phyloP scores from a whole-genome alignment of 2,329 filamentous ascomycete species.

The Calonectria pseudoreteaudii region DNA sequence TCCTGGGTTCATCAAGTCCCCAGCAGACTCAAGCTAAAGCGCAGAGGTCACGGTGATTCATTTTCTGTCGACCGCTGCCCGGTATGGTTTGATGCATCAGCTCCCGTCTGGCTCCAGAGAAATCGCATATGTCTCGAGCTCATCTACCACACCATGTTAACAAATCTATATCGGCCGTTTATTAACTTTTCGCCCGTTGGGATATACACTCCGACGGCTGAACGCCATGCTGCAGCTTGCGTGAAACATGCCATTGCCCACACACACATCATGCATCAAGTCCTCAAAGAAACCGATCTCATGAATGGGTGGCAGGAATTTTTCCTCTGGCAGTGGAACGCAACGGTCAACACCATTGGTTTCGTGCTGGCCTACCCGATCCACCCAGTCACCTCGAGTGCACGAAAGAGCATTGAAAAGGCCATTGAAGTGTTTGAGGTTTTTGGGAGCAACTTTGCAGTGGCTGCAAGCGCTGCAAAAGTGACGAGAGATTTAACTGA shows the following conservation, averaged over 20 bases:
- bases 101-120: constrained; percentile 55
- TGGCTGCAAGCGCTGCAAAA: constrained; percentile 50
- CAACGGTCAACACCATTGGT: constrained; percentile 47
- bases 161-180: constrained; percentile 54
- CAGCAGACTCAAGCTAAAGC: constrained; percentile 47
- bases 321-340: constrained; percentile 46
- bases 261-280: constrained; percentile 41
- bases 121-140: constrained; percentile 54
- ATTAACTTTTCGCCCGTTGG: constrained; percentile 47
- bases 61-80: constrained; percentile 50
- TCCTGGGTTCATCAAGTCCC: constrained; percentile 48
- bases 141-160: constrained; percentile 52
- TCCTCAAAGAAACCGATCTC: constrained; percentile 37
- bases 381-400: constrained; percentile 37
- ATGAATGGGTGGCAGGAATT: constrained; percentile 44
- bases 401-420: constrained; percentile 48
- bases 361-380: constrained; percentile 48
- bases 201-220: constrained; percentile 29
- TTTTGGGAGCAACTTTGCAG: constrained; percentile 54
- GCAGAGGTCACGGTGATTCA: constrained; percentile 43
- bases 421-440: constrained; percentile 52
- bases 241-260: constrained; percentile 41
- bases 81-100: constrained; percentile 40
- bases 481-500: constrained; percentile 47
- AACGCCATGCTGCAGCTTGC: constrained; percentile 33